Evolutionary conservation across 768 basidiomycete genomes (phyloP).

Genomic region (Chlorophyllum brunneum): DNA sequence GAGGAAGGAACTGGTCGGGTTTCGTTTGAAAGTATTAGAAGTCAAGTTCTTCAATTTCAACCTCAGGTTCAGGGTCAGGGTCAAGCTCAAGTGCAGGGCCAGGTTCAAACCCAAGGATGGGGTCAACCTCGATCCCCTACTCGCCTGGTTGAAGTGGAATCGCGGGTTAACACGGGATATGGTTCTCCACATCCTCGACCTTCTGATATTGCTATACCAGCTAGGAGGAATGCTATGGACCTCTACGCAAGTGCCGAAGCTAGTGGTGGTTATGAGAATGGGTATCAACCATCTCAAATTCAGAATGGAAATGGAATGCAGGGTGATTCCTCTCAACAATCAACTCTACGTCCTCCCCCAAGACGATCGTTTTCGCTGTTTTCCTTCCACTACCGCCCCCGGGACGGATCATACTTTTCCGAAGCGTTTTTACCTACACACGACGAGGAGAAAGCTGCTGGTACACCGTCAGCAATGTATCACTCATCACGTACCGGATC

Average conservation of each 20-base stretch:
- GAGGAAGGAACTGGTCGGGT: neutral
- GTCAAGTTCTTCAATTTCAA: neutral
- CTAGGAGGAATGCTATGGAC: too few relatives aligned
- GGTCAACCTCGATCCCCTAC: neutral
- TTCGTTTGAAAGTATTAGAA: neutral
- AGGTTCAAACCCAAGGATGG: neutral
- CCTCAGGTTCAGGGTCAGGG: neutral
- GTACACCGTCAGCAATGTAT: too few relatives aligned
- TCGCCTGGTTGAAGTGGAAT: neutral
- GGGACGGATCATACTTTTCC: too few relatives aligned
- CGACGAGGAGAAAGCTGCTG: too few relatives aligned
- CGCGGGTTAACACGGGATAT: neutral
- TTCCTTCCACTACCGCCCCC: too few relatives aligned
- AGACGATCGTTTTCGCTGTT: too few relatives aligned
- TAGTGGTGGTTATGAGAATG: neutral
- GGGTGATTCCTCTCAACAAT: too few relatives aligned
- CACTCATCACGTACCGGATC: too few relatives aligned
- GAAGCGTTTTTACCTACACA: too few relatives aligned
- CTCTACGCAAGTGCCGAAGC: too few relatives aligned
- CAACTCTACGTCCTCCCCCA: too few relatives aligned
- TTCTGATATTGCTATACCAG: too few relatives aligned
- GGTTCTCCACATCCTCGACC: neutral
- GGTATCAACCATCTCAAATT: neutral
- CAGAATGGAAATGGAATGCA: neutral
- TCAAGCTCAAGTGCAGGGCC: neutral